These are phyloP conservation scores for Marchantia paleacea DNA, from an alignment of 225 moss, liverwort and hornwort genomes.

Conservation along the genomic window DNA sequence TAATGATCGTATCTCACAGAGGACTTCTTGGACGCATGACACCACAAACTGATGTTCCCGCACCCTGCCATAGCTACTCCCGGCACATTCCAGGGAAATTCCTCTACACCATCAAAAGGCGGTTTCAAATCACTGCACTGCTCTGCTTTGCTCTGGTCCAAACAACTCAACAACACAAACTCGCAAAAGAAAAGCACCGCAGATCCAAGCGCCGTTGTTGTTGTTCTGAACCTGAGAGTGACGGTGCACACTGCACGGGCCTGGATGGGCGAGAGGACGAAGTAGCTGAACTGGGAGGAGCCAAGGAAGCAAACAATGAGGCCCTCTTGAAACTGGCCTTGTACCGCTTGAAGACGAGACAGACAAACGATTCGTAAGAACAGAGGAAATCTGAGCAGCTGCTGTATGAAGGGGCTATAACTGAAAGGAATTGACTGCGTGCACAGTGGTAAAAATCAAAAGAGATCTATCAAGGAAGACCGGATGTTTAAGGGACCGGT, in stretches of 20 bases:
- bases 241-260: not conserved
- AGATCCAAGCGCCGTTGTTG: not conserved
- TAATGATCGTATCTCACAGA: constrained; percentile 1
- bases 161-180: not conserved
- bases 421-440: constrained; percentile 2
- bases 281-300: not conserved
- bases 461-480: not conserved
- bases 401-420: not conserved
- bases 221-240: constrained; percentile 6
- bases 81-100: not conserved
- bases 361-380: not conserved
- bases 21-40: constrained; percentile 5
- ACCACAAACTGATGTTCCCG: not conserved
- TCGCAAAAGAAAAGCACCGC: not conserved
- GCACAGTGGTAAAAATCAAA: constrained; percentile 4
- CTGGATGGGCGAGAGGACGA: not conserved
- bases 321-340: constrained; percentile 5
- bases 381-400: not conserved
- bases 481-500: not conserved
- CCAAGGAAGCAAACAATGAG: not conserved
- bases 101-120: not conserved
- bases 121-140: not conserved
- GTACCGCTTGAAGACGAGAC: not conserved
- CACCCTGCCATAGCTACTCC: constrained; percentile 13
- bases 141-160: not conserved